Base-by-base conservation (phyloP, 2,329 filamentous ascomycete species). In the Aspergillus versicolor region DNA sequence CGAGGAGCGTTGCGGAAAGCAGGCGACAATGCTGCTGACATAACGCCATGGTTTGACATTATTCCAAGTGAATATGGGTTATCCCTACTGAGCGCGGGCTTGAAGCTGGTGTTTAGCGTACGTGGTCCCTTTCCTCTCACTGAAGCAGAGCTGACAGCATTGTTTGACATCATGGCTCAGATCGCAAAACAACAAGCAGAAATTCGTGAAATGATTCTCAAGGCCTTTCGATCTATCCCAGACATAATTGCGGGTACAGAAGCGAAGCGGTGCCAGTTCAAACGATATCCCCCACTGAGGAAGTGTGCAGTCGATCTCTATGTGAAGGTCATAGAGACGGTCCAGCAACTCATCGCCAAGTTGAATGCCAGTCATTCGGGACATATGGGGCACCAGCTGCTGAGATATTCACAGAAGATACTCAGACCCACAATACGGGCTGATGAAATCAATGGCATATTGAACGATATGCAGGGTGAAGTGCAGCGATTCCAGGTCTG, bases 31-130 rank as follows among this genome's bases (percentile, higher is more conserved):
- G 19, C 51, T 3, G 41, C 17, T 7, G 41, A 42, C 4, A 53
- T 53, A 8, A 40, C 11, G 13, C 51, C 51, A 9, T 53, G 51
- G 51, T 19, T 44, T 8, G 51, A 40, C 3, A 12, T 53, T 17
- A 21, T 53, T 17, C 51, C 51, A 9, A 17, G 27, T 4, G 41
- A 45, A n/a, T 30, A 24, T 44, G 51, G 51, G 7, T 5, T 44
- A 17, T 12, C 15, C 6, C 11, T 53, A 8, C 19, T 53, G 19
- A 46, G 17, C 22, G 41, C 51, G 4, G 51, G 51, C 2, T n/a
- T 53, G 30, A 46, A 22, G 30, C 12, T 46, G 21, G 38, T 53
- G 3, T 46, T 53, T 7, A 46, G 42, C 34, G 51, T 53, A 52
- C 13, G 50, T 12, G 12, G 2, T 42, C 27, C 9, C 11, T 37